Base-by-base conservation (phyloP, 768 basidiomycete genomes). In the Calocera cornea region DNA sequence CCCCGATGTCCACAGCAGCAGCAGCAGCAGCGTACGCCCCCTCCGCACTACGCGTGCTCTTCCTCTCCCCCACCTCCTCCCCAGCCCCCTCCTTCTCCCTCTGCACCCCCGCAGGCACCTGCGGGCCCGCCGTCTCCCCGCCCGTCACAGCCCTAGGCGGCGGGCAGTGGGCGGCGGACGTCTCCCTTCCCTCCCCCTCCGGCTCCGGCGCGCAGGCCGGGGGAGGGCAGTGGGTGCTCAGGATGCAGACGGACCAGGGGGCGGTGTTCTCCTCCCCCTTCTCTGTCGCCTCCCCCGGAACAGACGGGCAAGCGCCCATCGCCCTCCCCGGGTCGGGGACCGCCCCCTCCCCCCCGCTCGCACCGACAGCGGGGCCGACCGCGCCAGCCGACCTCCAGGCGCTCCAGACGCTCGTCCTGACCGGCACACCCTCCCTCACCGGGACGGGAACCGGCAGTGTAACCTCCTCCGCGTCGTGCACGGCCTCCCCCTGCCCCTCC, bases 181-280 rank as follows among this genome's bases (percentile, higher is more conserved):
- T 60, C 54, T 27, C 54, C 14, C 54, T 60, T 27, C 54, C 54
- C 19, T 60, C 54, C 31, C 27, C 31, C 22, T 22, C 24, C 10
- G 31, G 54, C 22, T 10, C 2, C 14, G 54, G 27, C 22, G 11
- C 27, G 11, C 27, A 33, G 14, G 14, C 31, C 14, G 27, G 27
- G 14, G 54, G 54, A 31, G 54, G 54, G 19, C 54, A 60, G 31
- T 60, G 54, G 54, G 54, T 60, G 54, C 54, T 60, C 14, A 60
- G 54, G 54, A 60, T 60, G 54, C 54, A 60, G 19, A 60, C 54
- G 11, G 54, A 60, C 31, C 54, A 60, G 19, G 54, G 54, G 7
- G 54, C 22, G 5, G 54, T 60, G 2, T 60, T 29, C 54, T 60
- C 54, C 54, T 5, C 5, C 31, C 54, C 54, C 14, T 60, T 60